Percentiles rank a stretch among this genome's conserved stretches.
These are phyloP conservation scores for Coccomyxa sp. DNA, from an alignment of 139 green algal genomes.

Conservation along the genomic window DNA sequence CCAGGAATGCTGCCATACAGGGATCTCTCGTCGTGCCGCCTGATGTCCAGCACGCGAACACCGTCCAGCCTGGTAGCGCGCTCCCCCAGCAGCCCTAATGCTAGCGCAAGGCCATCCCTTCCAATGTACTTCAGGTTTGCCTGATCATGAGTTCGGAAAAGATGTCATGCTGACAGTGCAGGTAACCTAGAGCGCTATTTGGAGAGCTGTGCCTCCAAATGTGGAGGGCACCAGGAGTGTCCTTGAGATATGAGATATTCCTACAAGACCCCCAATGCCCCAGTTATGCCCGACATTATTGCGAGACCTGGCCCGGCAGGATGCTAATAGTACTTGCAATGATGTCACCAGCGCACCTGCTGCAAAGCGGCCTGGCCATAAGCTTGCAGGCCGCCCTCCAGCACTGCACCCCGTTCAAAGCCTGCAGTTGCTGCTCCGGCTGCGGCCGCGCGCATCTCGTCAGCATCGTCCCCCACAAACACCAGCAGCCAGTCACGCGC, in stretches of 20 bases:
- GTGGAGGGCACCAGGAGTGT: no score
- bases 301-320: no score
- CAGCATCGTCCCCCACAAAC: conserved; percentile 23
- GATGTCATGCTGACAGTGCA: no score
- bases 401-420: conserved; percentile 25
- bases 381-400: conserved; percentile 24
- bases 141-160: conserved; percentile 3
- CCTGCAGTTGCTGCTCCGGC: conserved; percentile 17
- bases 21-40: conserved; percentile 67
- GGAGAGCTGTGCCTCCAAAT: no score
- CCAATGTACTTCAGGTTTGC: conserved; percentile 33
- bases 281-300: no score
- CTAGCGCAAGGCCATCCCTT: conserved; percentile 33
- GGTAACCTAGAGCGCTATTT: no score
- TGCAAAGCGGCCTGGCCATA: background rate
- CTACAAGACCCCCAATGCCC: no score
- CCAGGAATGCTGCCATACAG: conserved; percentile 69
- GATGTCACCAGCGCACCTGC: background rate
- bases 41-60: conserved; percentile 54
- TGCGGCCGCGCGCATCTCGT: conserved; percentile 21
- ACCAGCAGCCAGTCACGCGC: conserved; percentile 30
- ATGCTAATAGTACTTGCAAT: background rate
- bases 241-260: no score
- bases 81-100: conserved; percentile 11
- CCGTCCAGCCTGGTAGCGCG: background rate